phyloP scores from a whole-genome alignment of 2,329 filamentous ascomycete genomes.

The Fusarium scirpi region DNA sequence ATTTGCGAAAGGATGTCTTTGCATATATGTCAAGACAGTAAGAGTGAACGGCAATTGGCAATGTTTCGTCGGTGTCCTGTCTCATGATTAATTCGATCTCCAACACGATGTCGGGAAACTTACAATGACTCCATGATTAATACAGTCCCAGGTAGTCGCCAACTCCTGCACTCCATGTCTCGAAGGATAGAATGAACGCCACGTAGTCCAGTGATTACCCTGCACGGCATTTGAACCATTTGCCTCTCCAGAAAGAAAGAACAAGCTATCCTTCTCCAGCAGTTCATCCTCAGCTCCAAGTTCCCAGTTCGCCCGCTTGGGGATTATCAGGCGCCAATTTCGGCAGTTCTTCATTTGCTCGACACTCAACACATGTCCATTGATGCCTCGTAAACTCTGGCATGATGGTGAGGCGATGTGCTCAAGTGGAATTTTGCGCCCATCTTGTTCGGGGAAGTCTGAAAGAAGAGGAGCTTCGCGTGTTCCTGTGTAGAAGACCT shows the following conservation, averaged over 20 bases:
- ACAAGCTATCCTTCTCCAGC: not conserved
- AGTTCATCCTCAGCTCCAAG: not conserved
- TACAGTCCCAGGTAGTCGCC: not conserved
- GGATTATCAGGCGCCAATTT: not conserved
- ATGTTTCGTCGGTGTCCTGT: not conserved
- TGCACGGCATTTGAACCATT: not conserved
- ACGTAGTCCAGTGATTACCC: not conserved
- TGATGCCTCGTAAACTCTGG: not conserved
- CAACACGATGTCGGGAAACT: fast-evolving
- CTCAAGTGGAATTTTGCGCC: not conserved
- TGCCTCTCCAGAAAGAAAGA: constrained; percentile 1
- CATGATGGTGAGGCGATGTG: constrained; percentile 14
- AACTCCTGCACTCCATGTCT: not conserved
- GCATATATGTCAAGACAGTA: constrained; percentile 16
- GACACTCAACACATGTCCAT: not conserved
- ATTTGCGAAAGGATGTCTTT: not conserved
- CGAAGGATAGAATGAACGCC: not conserved
- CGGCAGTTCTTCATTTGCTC: constrained; percentile 21
- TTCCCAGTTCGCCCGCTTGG: not conserved
- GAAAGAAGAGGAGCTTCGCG: not conserved
- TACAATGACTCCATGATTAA: not conserved
- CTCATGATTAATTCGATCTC: not conserved
- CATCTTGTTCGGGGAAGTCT: not conserved
- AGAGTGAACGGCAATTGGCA: not conserved
- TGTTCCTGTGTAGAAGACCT: not conserved